Conservation (phyloP, 805 yeast species). For the Metschnikowia gelsemii region DNA sequence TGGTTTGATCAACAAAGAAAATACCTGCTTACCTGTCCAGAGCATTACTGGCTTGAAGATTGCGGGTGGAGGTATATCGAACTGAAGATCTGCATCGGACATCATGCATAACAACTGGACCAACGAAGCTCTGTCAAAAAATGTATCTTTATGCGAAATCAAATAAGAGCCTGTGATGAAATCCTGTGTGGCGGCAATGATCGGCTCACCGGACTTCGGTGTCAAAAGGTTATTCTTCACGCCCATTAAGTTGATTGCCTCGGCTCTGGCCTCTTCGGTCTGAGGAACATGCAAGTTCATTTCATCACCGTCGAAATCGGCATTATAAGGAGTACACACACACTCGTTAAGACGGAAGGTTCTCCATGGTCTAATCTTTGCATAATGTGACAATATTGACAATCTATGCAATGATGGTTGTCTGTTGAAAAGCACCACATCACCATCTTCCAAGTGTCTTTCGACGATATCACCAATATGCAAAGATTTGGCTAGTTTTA, state of each 20-base stretch:
- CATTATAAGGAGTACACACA: constrained; percentile 99
- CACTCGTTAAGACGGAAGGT: constrained; percentile 96
- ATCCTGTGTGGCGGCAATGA: constrained; percentile 99
- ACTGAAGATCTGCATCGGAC: constrained; percentile 87
- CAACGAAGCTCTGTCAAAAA: constrained; percentile 83
- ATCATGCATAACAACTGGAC: constrained; percentile 87
- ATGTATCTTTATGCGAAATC: constrained; percentile 89
- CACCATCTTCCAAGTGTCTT: constrained; percentile 96
- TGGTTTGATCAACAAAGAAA: constrained; percentile 83
- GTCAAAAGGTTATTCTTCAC: constrained; percentile 92
- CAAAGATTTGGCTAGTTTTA: constrained; percentile 70
- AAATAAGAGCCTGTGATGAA: constrained; percentile 95
- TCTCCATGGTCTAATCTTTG: constrained; percentile 96
- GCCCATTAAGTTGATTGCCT: constrained; percentile 98
- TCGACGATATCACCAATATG: constrained; percentile 92
- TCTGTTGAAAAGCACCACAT: constrained; percentile 90
- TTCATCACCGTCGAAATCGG: constrained; percentile 99
- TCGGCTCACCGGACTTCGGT: constrained; percentile 98
- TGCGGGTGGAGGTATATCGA: constrained; percentile 95
- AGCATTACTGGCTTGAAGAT: constrained; percentile 82
- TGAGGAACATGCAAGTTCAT: constrained; percentile 99
- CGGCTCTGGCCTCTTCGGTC: constrained; percentile 98
- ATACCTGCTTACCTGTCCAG: constrained; percentile 98
- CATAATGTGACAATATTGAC: constrained; percentile 92
- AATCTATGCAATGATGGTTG: constrained; percentile 97